Conservation (phyloP, 495 filamentous ascomycete genomes). For the Glarea lozoyensis region DNA sequence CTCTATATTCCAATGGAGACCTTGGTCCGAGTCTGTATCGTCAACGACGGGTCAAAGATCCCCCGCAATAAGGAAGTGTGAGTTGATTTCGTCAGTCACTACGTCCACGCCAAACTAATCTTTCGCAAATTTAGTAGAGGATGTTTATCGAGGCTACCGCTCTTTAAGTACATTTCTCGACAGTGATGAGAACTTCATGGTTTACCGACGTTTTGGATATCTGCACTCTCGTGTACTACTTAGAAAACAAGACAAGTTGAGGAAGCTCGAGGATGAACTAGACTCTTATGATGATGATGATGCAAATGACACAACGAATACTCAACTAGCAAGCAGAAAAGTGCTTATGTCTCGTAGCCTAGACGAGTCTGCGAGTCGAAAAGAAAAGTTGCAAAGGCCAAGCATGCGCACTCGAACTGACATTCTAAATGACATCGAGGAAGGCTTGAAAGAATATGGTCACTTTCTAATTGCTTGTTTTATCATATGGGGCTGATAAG, state of each 20-base stretch:
- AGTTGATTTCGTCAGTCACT: too few species aligned
- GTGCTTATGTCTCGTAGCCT: constrained; percentile 4
- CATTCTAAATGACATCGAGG: background rate
- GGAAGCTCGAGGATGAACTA: constrained; percentile 18
- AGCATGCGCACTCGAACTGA: background rate
- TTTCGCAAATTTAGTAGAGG: background rate
- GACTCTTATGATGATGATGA: constrained; percentile 14
- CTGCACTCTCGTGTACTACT: constrained; percentile 23
- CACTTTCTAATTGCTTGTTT: background rate
- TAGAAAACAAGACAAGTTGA: constrained; percentile 22
- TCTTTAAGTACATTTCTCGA: constrained; percentile 23
- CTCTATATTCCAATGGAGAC: too few species aligned
- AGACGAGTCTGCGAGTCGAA: constrained; percentile 1
- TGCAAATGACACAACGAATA: background rate
- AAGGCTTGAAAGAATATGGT: background rate
- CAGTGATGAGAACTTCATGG: constrained; percentile 24
- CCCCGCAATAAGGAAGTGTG: too few species aligned
- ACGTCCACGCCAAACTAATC: too few species aligned
- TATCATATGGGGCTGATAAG: background rate
- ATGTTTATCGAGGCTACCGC: constrained; percentile 14
- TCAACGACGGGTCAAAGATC: too few species aligned
- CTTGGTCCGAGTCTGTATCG: too few species aligned
- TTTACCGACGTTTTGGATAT: constrained; percentile 25
- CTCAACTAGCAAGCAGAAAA: background rate
- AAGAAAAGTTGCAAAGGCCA: background rate